Base-by-base conservation (phyloP, 2,329 filamentous ascomycete species). In the Sclerotinia borealis region DNA sequence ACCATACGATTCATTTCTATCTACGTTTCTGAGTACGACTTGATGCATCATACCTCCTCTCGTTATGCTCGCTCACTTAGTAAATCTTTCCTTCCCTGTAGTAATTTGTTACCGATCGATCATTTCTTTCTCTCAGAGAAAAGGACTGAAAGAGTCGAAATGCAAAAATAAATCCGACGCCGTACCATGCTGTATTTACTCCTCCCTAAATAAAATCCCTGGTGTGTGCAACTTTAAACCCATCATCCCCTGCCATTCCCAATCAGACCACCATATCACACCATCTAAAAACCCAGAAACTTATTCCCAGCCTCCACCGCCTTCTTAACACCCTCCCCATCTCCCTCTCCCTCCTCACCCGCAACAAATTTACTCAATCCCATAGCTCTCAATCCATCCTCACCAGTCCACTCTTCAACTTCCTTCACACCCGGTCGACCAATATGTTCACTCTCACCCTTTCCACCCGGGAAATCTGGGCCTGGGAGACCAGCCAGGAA, bases 391-490 rank as follows among this genome's bases (percentile, higher is more conserved):
- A 85, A 71, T 0, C 76, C 83, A 4, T 80, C 80, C 1, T 79
- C 75, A 1, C 82, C 83, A 19, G 82, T 83, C 1, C 81, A 78
- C 1, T 27, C 25, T 45, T 61, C 34, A 9, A 70, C n/a, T 49
- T 67, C 62, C 3, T 59, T 29, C 13, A 31, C 41, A 6, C 55
- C 50, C 19, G 80, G 79, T n/a, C 83, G 75, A 13, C 75, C 79
- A 22, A 80, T 70, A 64, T 85, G 83, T 27, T 74, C 74, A n/a
- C 78, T 77, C 75, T 92, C 90, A 5, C 90, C 90, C 61, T 82
- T 77, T 0, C 90, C 90, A 3, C 87, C 87, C 0, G 88, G 88
- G 72, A 91, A 91, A 68, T 91, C 88, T 29, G 86, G 87, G 0
- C 82, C 83, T 0, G 87, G 87, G 0, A 81, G 83, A 4, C 91